Conservation (phyloP, 148 eudicot species). For the Rhododendron ferrugineum region DNA sequence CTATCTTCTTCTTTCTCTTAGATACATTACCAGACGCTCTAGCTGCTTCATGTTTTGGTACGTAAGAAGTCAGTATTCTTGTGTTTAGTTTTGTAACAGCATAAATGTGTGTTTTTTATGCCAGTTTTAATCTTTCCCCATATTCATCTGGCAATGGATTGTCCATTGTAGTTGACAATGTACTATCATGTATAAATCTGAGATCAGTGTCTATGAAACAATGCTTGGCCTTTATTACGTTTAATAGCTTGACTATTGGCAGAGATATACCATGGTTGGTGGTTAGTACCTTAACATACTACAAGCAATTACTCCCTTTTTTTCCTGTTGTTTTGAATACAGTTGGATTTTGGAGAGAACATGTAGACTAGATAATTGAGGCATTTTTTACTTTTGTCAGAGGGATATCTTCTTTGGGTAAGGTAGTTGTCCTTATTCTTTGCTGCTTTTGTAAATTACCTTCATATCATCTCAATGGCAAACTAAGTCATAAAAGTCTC, state of each 20-base stretch:
- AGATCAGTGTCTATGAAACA: background rate
- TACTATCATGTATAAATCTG: background rate
- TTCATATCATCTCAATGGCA: background rate
- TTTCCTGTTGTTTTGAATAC: background rate
- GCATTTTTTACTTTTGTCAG: background rate
- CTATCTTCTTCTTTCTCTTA: conserved; percentile 8
- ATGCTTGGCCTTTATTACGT: background rate
- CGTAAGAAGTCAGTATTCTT: background rate
- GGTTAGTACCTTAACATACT: background rate
- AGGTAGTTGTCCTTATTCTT: background rate
- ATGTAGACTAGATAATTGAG: background rate
- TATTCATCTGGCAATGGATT: background rate
- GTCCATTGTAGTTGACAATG: background rate
- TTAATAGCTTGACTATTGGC: background rate
- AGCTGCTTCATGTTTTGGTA: background rate
- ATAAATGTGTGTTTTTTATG: background rate
- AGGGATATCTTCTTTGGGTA: background rate
- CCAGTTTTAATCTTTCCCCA: background rate
- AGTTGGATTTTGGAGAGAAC: background rate
- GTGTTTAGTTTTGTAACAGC: background rate
- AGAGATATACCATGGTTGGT: background rate
- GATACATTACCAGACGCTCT: background rate
- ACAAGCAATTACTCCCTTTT: background rate
- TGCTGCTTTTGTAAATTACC: conserved; percentile 5
- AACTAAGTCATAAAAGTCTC: background rate